Percentiles rank a stretch among this genome's conserved stretches.
Conservation (phyloP, 164 flowering plant genomes). For the Pachysandra terminalis region DNA sequence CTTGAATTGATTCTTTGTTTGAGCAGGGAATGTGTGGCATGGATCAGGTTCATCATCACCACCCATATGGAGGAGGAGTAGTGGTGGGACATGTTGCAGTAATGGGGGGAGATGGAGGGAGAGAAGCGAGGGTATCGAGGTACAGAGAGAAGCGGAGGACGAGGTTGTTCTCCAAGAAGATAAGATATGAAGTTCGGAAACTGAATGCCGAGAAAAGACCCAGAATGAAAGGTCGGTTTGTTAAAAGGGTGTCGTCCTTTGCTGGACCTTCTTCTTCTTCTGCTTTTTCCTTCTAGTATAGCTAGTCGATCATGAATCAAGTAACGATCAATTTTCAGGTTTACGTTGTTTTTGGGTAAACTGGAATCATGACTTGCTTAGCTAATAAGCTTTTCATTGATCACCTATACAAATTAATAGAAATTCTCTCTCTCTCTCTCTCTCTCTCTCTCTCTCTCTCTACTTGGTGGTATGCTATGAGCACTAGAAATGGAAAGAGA, state of each 20-base stretch:
- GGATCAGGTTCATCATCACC: slow-evolving; percentile 25
- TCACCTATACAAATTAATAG: too few relatives aligned
- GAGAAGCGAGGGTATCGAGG: slow-evolving; percentile 88
- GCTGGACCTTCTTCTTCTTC: slow-evolving; percentile 29
- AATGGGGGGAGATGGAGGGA: slow-evolving; percentile 54
- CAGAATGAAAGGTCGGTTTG: slow-evolving; percentile 85
- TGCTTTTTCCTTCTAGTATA: slow-evolving; percentile 34
- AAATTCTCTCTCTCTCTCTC: too few relatives aligned
- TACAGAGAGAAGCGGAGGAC: slow-evolving; percentile 87
- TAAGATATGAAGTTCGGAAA: slow-evolving; percentile 87
- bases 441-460: too few relatives aligned
- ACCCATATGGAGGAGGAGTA: slow-evolving; percentile 35
- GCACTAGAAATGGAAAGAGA: too few relatives aligned
- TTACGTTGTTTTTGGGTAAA: background rate
- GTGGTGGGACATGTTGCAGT: slow-evolving; percentile 21
- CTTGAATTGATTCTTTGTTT: background rate
- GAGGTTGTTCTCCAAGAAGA: slow-evolving; percentile 86
- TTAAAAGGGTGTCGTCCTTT: slow-evolving; percentile 66
- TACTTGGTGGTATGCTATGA: too few relatives aligned
- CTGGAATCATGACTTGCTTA: too few relatives aligned
- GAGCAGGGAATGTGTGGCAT: slow-evolving; percentile 40
- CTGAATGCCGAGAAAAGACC: slow-evolving; percentile 95
- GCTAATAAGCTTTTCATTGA: too few relatives aligned
- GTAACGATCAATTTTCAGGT: background rate
- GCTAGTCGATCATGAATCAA: too few relatives aligned